Conservation (phyloP, 192 early-diverging fungal genomes). For the Thoreauomyces humboldtii region DNA sequence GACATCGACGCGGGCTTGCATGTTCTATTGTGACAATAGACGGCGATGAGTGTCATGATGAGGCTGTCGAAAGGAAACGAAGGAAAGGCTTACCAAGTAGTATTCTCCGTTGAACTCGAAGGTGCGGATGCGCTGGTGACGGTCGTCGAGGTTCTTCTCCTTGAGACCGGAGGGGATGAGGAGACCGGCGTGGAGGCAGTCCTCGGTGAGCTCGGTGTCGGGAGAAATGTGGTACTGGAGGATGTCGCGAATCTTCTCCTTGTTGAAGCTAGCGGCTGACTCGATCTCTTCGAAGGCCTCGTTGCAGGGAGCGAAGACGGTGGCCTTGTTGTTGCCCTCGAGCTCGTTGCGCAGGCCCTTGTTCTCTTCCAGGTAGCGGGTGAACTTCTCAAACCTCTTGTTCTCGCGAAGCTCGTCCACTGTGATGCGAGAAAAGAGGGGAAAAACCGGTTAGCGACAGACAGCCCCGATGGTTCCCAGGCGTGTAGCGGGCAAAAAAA, state of each 20-base stretch:
- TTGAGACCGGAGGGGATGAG: slow-evolving; percentile 29
- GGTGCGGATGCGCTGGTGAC: slow-evolving; percentile 37
- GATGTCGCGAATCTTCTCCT: slow-evolving; percentile 1
- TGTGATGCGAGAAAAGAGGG: too few species aligned
- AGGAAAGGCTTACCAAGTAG: slow-evolving; percentile 27
- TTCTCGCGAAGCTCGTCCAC: too few species aligned
- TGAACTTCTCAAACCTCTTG: slow-evolving; percentile 21
- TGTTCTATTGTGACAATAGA: too few species aligned
- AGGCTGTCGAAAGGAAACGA: too few species aligned
- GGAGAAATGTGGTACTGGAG: slow-evolving; percentile 35
- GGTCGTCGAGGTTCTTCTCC: slow-evolving; percentile 24
- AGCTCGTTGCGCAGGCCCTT: slow-evolving; percentile 33
- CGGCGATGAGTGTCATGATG: too few species aligned
- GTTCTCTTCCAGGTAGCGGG: slow-evolving; percentile 23
- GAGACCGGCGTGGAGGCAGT: slow-evolving; percentile 20
- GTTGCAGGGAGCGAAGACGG: slow-evolving; percentile 23
- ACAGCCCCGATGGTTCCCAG: too few species aligned
- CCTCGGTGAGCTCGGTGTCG: slow-evolving; percentile 15
- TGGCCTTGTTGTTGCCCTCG: background rate
- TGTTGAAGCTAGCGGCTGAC: background rate
- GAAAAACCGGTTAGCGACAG: too few species aligned
- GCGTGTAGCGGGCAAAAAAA: too few species aligned
- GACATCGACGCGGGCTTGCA: slow-evolving; percentile 24
- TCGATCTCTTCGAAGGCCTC: slow-evolving; percentile 24
- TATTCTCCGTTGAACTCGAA: slow-evolving; percentile 8